phyloP scores from a whole-genome alignment of 257 asterid genomes.

The Orobanche coerulescens region DNA sequence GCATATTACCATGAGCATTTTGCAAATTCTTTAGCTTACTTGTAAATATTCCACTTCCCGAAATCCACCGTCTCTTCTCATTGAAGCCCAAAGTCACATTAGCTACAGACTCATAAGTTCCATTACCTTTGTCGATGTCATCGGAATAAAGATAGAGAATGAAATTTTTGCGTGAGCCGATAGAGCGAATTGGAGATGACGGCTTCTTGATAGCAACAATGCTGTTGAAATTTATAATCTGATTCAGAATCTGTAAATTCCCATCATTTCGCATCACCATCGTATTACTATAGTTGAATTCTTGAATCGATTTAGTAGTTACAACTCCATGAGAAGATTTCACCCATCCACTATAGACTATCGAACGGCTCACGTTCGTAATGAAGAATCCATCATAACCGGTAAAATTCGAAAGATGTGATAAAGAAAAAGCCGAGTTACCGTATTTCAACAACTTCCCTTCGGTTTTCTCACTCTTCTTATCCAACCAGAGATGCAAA shows the following conservation, averaged over 20 bases:
- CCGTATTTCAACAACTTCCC: constrained; percentile 37
- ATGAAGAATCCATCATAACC: constrained; percentile 52
- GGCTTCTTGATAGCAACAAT: constrained; percentile 25
- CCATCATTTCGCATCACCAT: constrained; percentile 56
- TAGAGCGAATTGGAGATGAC: constrained; percentile 18
- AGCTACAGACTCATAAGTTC: constrained; percentile 37
- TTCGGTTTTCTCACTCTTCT: constrained; percentile 30
- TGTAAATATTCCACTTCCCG: constrained; percentile 21
- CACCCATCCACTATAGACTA: constrained; percentile 46
- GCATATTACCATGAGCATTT: constrained; percentile 40
- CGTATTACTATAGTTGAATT: constrained; percentile 30
- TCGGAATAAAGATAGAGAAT: constrained; percentile 32
- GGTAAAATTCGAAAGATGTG: constrained; percentile 33
- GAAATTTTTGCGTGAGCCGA: constrained; percentile 33
- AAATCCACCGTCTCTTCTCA: constrained; percentile 32
- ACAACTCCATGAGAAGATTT: constrained; percentile 52
- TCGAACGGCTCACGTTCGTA: constrained; percentile 41
- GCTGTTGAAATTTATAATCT: constrained; percentile 39
- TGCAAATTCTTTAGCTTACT: constrained; percentile 47
- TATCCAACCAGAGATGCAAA: constrained; percentile 76
- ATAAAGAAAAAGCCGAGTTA: constrained; percentile 23
- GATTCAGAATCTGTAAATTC: constrained; percentile 50
- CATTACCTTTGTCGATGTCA: constrained; percentile 34
- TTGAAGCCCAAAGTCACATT: constrained; percentile 47
- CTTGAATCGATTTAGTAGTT: constrained; percentile 36